Base-by-base conservation (phyloP, 257 asterid species). In the Cynanchum wilfordii region DNA sequence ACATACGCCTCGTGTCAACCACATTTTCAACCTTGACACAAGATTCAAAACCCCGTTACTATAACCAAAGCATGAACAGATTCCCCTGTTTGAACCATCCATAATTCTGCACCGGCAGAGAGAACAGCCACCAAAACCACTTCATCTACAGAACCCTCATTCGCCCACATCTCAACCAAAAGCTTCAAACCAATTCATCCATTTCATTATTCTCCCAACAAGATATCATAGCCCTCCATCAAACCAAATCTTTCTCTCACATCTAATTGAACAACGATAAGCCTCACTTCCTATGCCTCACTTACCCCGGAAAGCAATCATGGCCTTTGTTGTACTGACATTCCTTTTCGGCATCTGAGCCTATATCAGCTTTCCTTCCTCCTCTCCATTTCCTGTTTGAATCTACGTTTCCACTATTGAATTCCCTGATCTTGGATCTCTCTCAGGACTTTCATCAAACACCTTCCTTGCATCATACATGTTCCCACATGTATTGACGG, bases 151-250 rank as follows among this genome's bases (percentile, higher is more conserved):
- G 75, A 50, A 79, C 82, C 59, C 71, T 87, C 87, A 52, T 75
- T 73, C 70, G 63, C 69, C 68, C n/a, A 71, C 97, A 93, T 87
- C 54, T 78, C 77, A 42, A 69, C 59, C 63, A 89, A 88, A 74
- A 87, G 71, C 77, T 81, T 73, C 72, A 89, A 75, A 56, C 95
- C 81, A 84, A 88, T 78, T 76, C 82, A 68, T 85, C 80, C 91
- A 87, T 85, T 60, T 71, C 79, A 82, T 87, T 89, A 82, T 90
- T 96, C 77, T 89, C 97, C 77, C 85, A 89, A 80, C 97, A 82
- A 38, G 98, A 89, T 29, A 93, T 85, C 78, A 90, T 45, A 4
- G 97, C 90, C 27, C 97, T 93, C 97, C 97, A 93, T 2, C 97
- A 87, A 11, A 90, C 89, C 81, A 89, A 76, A 84, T 89, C 95